Percentiles rank a stretch among this genome's conserved stretches.
Conservation (phyloP, 306 rosid species). For the Rosa lucieae region DNA sequence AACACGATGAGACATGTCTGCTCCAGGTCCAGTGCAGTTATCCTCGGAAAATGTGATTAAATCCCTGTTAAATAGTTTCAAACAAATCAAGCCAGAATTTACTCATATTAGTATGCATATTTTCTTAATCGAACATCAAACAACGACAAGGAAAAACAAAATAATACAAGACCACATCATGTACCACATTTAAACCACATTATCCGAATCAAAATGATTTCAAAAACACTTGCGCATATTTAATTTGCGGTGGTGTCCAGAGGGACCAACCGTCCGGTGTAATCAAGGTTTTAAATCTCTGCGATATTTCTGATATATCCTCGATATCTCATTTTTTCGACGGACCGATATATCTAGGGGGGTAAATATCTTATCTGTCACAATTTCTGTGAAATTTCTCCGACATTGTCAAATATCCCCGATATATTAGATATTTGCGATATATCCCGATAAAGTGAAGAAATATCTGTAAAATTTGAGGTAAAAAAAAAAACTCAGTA, state of each 20-base stretch:
- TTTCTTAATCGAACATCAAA: not conserved
- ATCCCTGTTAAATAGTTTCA: not conserved
- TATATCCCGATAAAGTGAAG: too few species aligned
- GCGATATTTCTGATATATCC: too few species aligned
- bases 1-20: conserved; percentile 9
- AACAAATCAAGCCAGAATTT: not conserved
- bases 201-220: not conserved
- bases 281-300: not conserved
- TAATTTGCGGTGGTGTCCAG: not conserved
- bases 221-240: not conserved
- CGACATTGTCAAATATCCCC: too few species aligned
- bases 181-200: not conserved
- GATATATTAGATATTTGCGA: too few species aligned
- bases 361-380: too few species aligned
- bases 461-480: too few species aligned
- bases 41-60: conserved; percentile 11
- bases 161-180: not conserved
- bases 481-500: too few species aligned
- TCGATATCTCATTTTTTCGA: too few species aligned
- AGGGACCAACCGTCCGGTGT: conserved; percentile 7
- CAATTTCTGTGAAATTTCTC: too few species aligned
- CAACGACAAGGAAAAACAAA: not conserved
- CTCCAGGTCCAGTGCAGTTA: conserved; percentile 17
- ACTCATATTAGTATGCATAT: too few species aligned
- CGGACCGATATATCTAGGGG: too few species aligned